Evolutionary conservation across 345 rosid genomes (phyloP).

Genomic region (Salix udensis): DNA sequence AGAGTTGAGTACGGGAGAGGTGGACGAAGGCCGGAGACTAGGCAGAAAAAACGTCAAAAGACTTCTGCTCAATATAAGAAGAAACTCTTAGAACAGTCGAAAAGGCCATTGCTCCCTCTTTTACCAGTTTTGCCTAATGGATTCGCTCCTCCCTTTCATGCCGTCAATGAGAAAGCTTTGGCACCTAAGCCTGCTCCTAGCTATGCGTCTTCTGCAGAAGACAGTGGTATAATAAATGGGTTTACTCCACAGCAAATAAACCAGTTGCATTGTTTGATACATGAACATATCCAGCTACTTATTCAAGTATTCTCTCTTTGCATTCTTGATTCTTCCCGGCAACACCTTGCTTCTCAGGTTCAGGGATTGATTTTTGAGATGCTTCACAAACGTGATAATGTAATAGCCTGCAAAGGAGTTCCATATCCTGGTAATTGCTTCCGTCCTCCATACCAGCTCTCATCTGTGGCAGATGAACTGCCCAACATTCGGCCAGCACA

Average conservation of each 20-base stretch:
- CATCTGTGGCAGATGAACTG: slow-evolving; percentile 39
- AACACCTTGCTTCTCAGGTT: slow-evolving; percentile 60
- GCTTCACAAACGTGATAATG: slow-evolving; percentile 55
- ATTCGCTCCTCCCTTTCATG: slow-evolving; percentile 25
- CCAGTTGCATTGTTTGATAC: slow-evolving; percentile 69
- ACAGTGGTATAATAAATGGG: slow-evolving; percentile 41
- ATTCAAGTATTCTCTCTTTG: slow-evolving; percentile 82
- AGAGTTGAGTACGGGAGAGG: slow-evolving; percentile 27
- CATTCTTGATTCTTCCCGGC: slow-evolving; percentile 65
- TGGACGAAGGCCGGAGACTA: slow-evolving; percentile 65
- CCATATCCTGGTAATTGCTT: slow-evolving; percentile 53
- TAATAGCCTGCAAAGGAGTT: slow-evolving; percentile 40
- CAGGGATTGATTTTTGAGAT: slow-evolving; percentile 68
- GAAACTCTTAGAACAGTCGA: slow-evolving; percentile 53
- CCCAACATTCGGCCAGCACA: slow-evolving; percentile 18
- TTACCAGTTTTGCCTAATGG: slow-evolving; percentile 57
- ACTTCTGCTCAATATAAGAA: slow-evolving; percentile 38
- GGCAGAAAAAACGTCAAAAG: slow-evolving; percentile 70
- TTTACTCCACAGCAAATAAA: slow-evolving; percentile 67
- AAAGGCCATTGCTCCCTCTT: slow-evolving; percentile 74
- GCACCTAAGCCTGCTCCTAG: slow-evolving; percentile 25
- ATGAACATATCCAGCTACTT: slow-evolving; percentile 88
- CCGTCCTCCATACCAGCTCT: slow-evolving; percentile 34
- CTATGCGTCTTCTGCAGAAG: slow-evolving; percentile 24
- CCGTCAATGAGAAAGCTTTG: slow-evolving; percentile 24